These are phyloP conservation scores for Eucalyptus guilfoylei DNA, from an alignment of 345 rosid genomes.

Conservation along the genomic window DNA sequence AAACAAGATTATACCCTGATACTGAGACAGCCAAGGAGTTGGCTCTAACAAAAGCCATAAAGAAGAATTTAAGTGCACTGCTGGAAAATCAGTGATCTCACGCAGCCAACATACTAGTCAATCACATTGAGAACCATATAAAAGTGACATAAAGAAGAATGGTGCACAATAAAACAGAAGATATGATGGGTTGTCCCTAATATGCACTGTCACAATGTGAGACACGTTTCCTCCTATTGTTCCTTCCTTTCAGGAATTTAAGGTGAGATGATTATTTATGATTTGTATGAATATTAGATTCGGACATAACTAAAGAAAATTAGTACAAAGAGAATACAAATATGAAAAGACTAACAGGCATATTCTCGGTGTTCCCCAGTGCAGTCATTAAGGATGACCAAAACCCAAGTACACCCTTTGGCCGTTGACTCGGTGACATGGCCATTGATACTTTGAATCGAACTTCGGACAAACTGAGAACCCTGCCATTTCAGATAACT, in stretches of 20 bases:
- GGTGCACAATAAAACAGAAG: background rate
- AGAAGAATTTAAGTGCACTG: background rate
- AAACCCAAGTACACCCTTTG: conserved; percentile 95
- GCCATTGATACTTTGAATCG: conserved; percentile 88
- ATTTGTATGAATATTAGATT: background rate
- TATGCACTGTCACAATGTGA: background rate
- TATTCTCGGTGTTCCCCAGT: conserved; percentile 92
- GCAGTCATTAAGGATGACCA: conserved; percentile 99
- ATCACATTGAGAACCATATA: background rate
- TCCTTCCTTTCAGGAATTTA: background rate
- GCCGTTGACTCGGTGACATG: conserved; percentile 97
- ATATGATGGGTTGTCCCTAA: background rate
- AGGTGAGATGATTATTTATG: background rate
- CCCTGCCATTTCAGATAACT: conserved; percentile 37
- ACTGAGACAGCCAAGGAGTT: background rate
- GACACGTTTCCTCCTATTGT: background rate
- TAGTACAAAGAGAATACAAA: background rate
- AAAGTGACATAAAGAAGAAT: background rate
- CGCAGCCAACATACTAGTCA: background rate
- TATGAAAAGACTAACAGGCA: conserved; percentile 58
- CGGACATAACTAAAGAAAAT: background rate
- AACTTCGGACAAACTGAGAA: conserved; percentile 79
- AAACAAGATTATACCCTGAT: background rate
- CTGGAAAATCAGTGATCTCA: background rate
- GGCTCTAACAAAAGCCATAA: background rate